These are phyloP conservation scores for Eucalyptus sp. DNA, from an alignment of 345 rosid species.

Conservation along the genomic window DNA sequence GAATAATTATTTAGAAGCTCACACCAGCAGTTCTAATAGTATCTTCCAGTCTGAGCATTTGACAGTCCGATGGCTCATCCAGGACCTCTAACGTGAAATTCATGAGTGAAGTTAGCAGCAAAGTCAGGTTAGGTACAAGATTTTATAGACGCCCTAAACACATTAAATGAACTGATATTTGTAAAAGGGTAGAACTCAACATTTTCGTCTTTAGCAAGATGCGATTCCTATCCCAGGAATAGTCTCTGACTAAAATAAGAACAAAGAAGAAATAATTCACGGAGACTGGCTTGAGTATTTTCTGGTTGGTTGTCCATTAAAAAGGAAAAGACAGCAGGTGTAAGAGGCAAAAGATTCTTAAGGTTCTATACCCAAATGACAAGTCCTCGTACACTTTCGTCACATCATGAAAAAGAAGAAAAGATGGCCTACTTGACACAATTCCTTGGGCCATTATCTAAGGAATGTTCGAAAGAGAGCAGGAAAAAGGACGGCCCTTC, in stretches of 20 bases:
- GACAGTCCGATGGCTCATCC: conserved; percentile 21
- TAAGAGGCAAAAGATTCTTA: too few species aligned
- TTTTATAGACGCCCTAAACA: not conserved
- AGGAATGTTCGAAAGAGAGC: not conserved
- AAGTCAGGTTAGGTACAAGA: not conserved
- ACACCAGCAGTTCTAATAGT: conserved; percentile 73
- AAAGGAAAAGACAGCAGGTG: too few species aligned
- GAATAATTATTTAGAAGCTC: conserved; percentile 1
- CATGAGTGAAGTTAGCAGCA: not conserved
- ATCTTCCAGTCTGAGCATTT: conserved; percentile 14
- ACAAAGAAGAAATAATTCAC: not conserved
- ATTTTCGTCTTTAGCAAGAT: not conserved
- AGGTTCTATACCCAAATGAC: not conserved
- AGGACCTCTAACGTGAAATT: conserved; percentile 17
- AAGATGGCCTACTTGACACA: too few species aligned
- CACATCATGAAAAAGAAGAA: too few species aligned
- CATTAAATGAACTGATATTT: not conserved
- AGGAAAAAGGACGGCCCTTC: not conserved
- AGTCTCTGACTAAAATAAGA: not conserved
- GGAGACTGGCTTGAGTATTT: not conserved
- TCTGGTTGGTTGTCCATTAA: not conserved
- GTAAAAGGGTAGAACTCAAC: not conserved
- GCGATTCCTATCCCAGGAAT: not conserved
- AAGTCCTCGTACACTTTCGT: not conserved
- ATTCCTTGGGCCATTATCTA: too few species aligned